phyloP scores from a whole-genome alignment of 176 grass and related monocot genomes.

The Cenchrus fungigraminus region DNA sequence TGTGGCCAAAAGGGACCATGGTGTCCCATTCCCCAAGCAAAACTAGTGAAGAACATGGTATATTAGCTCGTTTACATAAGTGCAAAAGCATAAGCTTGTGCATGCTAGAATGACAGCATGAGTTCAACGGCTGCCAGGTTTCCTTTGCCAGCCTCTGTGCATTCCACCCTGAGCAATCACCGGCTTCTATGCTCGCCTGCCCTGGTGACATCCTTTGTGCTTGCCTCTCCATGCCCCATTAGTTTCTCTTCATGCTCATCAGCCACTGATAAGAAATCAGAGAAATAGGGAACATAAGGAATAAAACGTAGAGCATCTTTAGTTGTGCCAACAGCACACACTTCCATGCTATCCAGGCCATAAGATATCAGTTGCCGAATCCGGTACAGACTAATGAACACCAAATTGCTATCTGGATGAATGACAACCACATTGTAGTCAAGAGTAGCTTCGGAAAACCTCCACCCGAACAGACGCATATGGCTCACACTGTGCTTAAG shows the following conservation, averaged over 20 bases:
- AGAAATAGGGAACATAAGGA: conserved; percentile 2
- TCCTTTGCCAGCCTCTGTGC: not conserved
- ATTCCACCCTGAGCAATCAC: not conserved
- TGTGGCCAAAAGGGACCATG: too few species aligned
- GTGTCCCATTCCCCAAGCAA: too few species aligned
- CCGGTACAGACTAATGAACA: not conserved
- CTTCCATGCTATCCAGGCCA: not conserved
- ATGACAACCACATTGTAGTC: not conserved
- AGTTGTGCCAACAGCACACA: not conserved
- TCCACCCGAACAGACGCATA: not conserved
- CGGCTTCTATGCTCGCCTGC: not conserved
- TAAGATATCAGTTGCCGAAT: not conserved
- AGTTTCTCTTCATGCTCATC: not conserved
- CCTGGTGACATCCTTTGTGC: not conserved
- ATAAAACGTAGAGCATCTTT: not conserved
- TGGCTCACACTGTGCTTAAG: not conserved
- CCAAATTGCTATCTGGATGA: not conserved
- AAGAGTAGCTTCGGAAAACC: too few species aligned
- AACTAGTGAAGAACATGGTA: not conserved
- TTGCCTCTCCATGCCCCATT: not conserved
- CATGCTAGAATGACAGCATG: not conserved
- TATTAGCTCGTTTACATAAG: not conserved
- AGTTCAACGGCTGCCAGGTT: not conserved
- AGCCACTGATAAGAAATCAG: not conserved
- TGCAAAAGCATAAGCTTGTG: not conserved